A percentile compares a stretch with the other conserved stretches of the same genome.
phyloP scores from a whole-genome alignment of 257 asterid genomes.

The Knoxia roxburghii region DNA sequence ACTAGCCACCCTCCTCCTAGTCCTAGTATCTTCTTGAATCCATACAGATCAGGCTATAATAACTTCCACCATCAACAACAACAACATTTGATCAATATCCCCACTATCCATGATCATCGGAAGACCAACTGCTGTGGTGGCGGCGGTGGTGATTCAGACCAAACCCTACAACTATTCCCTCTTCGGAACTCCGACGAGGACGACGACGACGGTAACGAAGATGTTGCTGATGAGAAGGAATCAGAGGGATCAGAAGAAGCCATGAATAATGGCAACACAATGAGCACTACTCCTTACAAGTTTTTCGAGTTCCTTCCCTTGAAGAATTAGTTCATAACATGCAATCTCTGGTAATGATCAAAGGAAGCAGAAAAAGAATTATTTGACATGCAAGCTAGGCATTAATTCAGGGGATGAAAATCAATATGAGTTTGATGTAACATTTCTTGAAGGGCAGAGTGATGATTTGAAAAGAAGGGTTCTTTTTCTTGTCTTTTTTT shows the following conservation, averaged over 20 bases:
- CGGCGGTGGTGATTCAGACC: slow-evolving; percentile 26
- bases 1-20: background rate
- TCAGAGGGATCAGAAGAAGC: slow-evolving; percentile 13
- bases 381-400: no score
- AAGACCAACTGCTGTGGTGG: background rate
- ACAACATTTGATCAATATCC: background rate
- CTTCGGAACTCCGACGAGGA: slow-evolving; percentile 25
- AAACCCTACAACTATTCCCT: slow-evolving; percentile 82
- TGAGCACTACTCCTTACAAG: slow-evolving; percentile 35
- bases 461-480: slow-evolving; percentile 13
- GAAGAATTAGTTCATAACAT: slow-evolving; percentile 40
- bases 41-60: slow-evolving; percentile 11
- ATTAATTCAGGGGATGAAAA: no score
- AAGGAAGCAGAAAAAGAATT: slow-evolving; percentile 44
- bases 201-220: background rate
- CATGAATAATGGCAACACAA: slow-evolving; percentile 1
- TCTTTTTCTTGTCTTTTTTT: no score
- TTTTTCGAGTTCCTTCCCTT: slow-evolving; percentile 84
- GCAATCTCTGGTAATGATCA: no score
- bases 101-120: background rate
- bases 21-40: slow-evolving; percentile 26
- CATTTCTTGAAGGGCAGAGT: slow-evolving; percentile 15
- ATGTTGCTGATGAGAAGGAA: slow-evolving; percentile 19
- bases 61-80: background rate
- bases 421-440: slow-evolving; percentile 20